Percentiles rank a stretch among this genome's conserved stretches.
Conservation (phyloP, 106 monocot genomes). For the Platanthera zijinensis region DNA sequence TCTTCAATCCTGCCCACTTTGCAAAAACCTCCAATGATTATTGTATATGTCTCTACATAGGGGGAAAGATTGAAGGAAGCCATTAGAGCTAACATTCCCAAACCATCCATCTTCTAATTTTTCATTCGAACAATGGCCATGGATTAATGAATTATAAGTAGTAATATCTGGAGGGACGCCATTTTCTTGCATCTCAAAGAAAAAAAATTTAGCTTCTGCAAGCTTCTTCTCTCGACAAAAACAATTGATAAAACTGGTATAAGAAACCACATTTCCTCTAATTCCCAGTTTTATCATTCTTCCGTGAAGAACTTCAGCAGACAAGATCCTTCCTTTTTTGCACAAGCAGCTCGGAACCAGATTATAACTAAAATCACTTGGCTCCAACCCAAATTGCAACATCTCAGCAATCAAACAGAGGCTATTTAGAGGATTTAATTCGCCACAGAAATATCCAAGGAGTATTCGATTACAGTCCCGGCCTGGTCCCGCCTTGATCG, state of each 20-base stretch:
- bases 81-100: slow-evolving; percentile 9
- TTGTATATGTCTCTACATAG: slow-evolving; percentile 8
- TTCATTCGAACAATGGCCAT: slow-evolving; percentile 12
- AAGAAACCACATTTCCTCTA: slow-evolving; percentile 13
- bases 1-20: slow-evolving; percentile 17
- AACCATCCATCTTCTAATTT: slow-evolving; percentile 6
- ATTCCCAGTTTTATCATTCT: slow-evolving; percentile 19
- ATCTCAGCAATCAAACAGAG: slow-evolving; percentile 20
- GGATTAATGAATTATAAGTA: slow-evolving; percentile 23
- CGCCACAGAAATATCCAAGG: slow-evolving; percentile 10
- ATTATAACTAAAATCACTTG: slow-evolving; percentile 12
- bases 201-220: slow-evolving; percentile 10
- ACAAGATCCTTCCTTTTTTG: slow-evolving; percentile 15
- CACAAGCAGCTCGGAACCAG: slow-evolving; percentile 17
- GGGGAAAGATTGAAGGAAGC: neutral
- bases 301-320: slow-evolving; percentile 13
- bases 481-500: too few species aligned
- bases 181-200: slow-evolving; percentile 26
- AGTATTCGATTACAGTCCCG: too few species aligned
- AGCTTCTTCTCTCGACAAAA: slow-evolving; percentile 15
- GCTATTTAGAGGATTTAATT: slow-evolving; percentile 7
- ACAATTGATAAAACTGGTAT: slow-evolving; percentile 15
- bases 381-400: slow-evolving; percentile 15
- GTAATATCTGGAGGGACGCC: slow-evolving; percentile 15
- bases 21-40: slow-evolving; percentile 12